Evolutionary conservation across 2,329 filamentous ascomycete genomes (phyloP), one percentile per base, ranked within the genome.

Genomic region (Dactylella cylindrospora): DNA sequence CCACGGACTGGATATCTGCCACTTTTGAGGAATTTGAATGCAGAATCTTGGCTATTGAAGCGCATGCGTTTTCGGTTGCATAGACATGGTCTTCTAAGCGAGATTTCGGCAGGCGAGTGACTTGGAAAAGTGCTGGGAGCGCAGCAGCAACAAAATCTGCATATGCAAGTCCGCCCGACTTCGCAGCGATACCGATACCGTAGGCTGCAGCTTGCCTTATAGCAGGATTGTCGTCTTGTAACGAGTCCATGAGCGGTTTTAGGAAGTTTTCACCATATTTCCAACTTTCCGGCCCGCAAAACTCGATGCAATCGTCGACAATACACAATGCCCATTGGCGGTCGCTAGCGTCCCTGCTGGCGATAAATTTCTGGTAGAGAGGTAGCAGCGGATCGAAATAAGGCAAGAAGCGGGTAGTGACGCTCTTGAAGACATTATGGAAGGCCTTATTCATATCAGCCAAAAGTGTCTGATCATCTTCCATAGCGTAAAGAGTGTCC

Each of bases 361-460:
- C 81, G 66, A 95, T 84, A 73, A 97, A 97, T 25, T 79, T 79
- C 68, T 90, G 84, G 73, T 97, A 97, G 52, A 89, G 95, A 8
- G 80, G 77, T 73, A 95, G 83, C 19, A 98, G 79, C 47, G 83
- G 82, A 72, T 95, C 87, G 90, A 91, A 98, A 33, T 88, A 79
- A 3, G 84, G 85, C 49, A 98, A 79, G 78, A 98, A 98, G 8
- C 80, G 77, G 7, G 83, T 79, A 19, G 88, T 88, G 72, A 96
- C 90, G 76, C 95, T 90, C 78, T 97, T 97, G 80, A 98, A 98
- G 67, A 98, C 89, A 62, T 90, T 91, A 75, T 98, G 93, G 80
- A 95, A 98, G 0, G 93, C 91, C 78, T 98, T 98, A 82, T 98
- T 98, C 93, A 98, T 98, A 71, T 98, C 93, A 1, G 90, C 95